phyloP scores from a whole-genome alignment of 805 yeast genomes.

The Metschnikowia lochheadii region DNA sequence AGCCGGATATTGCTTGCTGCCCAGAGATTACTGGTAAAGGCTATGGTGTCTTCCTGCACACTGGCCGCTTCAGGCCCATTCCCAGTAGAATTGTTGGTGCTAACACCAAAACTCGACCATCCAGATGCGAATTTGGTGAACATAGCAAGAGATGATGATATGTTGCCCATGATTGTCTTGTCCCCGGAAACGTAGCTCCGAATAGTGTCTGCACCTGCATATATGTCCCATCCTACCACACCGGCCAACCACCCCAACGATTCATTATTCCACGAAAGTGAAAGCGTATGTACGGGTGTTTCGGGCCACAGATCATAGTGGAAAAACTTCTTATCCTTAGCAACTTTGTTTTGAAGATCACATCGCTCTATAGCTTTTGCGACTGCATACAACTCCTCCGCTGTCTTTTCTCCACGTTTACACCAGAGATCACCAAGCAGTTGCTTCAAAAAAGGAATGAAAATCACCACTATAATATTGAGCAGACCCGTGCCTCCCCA shows the following conservation, averaged over 20 bases:
- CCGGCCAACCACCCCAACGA: slow-evolving; percentile 77
- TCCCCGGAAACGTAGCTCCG: slow-evolving; percentile 18
- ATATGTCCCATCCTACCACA: slow-evolving; percentile 59
- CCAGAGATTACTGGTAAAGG: slow-evolving; percentile 48
- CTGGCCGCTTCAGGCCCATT: slow-evolving; percentile 4
- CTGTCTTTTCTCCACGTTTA: slow-evolving; percentile 6
- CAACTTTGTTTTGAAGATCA: slow-evolving; percentile 24
- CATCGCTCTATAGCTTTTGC: slow-evolving; percentile 41
- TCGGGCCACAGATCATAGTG: slow-evolving; percentile 41
- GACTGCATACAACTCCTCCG: slow-evolving; percentile 16
- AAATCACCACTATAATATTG: slow-evolving; percentile 34
- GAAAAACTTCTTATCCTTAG: slow-evolving; percentile 25
- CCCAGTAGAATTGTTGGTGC: neutral
- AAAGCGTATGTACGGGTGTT: slow-evolving; percentile 41
- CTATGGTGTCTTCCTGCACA: slow-evolving; percentile 22
- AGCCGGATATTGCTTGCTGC: slow-evolving; percentile 45
- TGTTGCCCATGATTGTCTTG: slow-evolving; percentile 37
- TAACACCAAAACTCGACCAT: slow-evolving; percentile 31
- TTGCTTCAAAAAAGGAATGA: slow-evolving; percentile 36
- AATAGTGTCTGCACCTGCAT: slow-evolving; percentile 20
- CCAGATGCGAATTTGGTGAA: slow-evolving; percentile 37
- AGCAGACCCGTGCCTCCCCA: slow-evolving; percentile 59
- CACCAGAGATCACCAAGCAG: slow-evolving; percentile 26
- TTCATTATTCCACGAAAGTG: slow-evolving; percentile 57
- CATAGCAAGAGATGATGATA: slow-evolving; percentile 31